Conservation (phyloP, 192 early-diverging fungal species). For the Backusella morwellensis region DNA sequence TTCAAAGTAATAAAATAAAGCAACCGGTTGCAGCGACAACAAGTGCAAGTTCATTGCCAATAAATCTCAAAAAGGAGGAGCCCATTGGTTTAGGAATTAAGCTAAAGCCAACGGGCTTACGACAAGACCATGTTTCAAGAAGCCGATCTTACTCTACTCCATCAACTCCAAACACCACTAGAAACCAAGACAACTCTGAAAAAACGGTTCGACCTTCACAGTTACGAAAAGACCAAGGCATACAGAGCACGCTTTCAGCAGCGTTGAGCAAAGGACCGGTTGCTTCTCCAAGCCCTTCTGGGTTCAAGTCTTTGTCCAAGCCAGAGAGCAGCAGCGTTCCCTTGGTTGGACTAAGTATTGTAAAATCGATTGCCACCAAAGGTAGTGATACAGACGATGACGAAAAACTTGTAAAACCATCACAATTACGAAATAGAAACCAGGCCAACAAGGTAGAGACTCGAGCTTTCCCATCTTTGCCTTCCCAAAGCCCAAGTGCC, state of each 20-base stretch:
- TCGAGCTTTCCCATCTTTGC: background rate
- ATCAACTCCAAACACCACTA: background rate
- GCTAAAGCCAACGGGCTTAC: background rate
- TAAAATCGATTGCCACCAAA: background rate
- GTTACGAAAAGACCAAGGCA: constrained; percentile 9
- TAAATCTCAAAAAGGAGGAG: background rate
- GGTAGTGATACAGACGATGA: constrained; percentile 10
- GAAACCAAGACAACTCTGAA: background rate
- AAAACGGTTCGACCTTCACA: constrained; percentile 1
- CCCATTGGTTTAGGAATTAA: background rate
- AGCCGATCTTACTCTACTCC: constrained; percentile 5
- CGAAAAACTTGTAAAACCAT: constrained; percentile 27
- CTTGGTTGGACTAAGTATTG: background rate
- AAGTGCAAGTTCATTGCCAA: background rate
- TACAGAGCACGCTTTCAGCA: background rate
- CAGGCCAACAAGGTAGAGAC: background rate
- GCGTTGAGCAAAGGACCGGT: background rate
- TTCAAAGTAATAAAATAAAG: background rate
- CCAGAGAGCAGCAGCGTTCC: background rate
- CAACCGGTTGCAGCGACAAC: background rate
- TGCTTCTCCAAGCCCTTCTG: background rate
- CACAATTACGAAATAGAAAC: constrained; percentile 14
- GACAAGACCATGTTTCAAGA: constrained; percentile 2
- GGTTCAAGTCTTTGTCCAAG: background rate
- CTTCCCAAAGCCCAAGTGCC: background rate